These are phyloP conservation scores for Aschersonia sp. DNA, from an alignment of 2,329 filamentous ascomycete genomes.

Conservation along the genomic window DNA sequence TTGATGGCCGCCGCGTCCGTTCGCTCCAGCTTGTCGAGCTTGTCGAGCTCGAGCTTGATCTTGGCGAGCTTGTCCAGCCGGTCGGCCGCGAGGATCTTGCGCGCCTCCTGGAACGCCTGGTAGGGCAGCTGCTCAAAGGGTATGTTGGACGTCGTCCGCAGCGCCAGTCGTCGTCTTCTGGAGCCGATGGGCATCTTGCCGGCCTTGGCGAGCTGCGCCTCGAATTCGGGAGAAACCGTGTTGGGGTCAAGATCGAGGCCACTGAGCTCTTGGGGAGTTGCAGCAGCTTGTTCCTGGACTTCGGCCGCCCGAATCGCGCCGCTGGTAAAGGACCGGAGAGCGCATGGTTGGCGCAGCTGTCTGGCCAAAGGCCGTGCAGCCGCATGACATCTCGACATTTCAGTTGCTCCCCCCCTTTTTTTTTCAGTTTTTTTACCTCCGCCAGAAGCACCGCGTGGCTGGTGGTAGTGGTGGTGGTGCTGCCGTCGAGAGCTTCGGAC, in stretches of 20 bases:
- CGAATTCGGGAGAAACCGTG: conserved; percentile 41
- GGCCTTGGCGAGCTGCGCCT: conserved; percentile 53
- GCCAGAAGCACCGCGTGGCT: too few relatives aligned
- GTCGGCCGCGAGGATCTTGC: conserved; percentile 67
- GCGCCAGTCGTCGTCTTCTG: conserved; percentile 62
- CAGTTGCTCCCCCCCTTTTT: background rate
- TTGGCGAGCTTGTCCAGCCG: conserved; percentile 63
- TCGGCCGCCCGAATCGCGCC: conserved; percentile 17
- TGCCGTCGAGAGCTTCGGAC: too few relatives aligned
- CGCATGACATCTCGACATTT: conserved; percentile 46
- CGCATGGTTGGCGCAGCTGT: conserved; percentile 30
- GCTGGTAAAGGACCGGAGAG: conserved; percentile 21
- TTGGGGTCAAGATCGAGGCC: conserved; percentile 45
- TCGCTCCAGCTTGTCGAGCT: conserved; percentile 53
- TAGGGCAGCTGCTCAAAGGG: conserved; percentile 92
- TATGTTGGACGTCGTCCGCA: conserved; percentile 49
- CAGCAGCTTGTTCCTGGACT: conserved; percentile 7
- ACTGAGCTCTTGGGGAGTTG: conserved; percentile 11
- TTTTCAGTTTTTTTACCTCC: too few relatives aligned
- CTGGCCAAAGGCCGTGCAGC: conserved; percentile 40
- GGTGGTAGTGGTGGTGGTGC: too few relatives aligned
- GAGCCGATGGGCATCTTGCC: conserved; percentile 67
- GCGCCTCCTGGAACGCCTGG: conserved; percentile 94
- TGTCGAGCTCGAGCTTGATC: conserved; percentile 52
- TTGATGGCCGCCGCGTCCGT: conserved; percentile 39